These are phyloP conservation scores for Globisporangium carolinianum DNA, from an alignment of 352 stramenopile genomes.

Conservation along the genomic window DNA sequence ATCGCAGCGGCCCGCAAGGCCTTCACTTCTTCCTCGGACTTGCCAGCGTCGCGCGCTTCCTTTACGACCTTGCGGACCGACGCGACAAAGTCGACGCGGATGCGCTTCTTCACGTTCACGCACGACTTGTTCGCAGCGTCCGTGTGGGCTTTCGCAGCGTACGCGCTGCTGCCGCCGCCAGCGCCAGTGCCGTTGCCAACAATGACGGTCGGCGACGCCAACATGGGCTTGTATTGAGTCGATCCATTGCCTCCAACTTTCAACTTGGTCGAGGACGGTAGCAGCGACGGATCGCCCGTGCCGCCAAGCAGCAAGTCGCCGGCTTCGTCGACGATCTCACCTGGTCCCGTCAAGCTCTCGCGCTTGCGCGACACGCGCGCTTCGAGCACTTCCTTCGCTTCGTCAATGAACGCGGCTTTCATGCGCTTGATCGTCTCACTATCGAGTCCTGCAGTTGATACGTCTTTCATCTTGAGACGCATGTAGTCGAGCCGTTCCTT, in stretches of 20 bases:
- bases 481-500: constrained; percentile 87
- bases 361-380: constrained; percentile 72
- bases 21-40: constrained; percentile 76
- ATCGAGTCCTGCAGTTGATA: constrained; percentile 79
- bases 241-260: constrained; percentile 12
- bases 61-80: constrained; percentile 78
- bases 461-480: constrained; percentile 86
- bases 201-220: neutral
- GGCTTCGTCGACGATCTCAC: constrained; percentile 76
- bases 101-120: constrained; percentile 64
- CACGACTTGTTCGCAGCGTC: constrained; percentile 7
- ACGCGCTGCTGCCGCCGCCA: no score
- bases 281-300: constrained; percentile 29
- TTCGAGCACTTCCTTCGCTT: constrained; percentile 84
- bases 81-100: constrained; percentile 82
- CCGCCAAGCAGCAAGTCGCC: constrained; percentile 60
- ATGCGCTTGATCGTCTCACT: constrained; percentile 82
- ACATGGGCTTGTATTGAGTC: no score
- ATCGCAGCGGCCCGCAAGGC: constrained; percentile 60
- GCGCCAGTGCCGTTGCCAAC: no score
- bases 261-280: constrained; percentile 17
- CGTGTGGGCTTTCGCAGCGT: no score
- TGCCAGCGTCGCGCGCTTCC: constrained; percentile 63
- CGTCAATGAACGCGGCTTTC: constrained; percentile 84
- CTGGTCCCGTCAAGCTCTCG: constrained; percentile 61